Base-by-base conservation (phyloP, 2,329 filamentous ascomycete species). In the Hymenoscyphus fructigenus region DNA sequence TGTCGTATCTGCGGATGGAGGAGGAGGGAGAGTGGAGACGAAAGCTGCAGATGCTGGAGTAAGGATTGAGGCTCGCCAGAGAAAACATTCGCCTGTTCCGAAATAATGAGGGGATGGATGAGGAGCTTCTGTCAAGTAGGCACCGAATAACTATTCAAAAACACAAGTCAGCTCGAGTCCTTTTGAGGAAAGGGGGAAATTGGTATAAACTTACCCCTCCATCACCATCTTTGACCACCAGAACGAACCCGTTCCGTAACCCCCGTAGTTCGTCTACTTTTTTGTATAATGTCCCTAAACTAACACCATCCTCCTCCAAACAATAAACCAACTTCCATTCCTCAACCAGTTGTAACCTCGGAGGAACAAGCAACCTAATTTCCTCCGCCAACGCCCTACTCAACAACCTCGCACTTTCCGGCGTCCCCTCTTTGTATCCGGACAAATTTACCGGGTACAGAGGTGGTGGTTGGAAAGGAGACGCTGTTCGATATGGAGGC, bases 71-170 rank as follows among this genome's bases (percentile, higher is more conserved):
- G 91, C 90, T 58, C 91, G 87, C 92, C 92, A 96, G 68, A 96
- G 85, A 77, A 96, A 99, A 78, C 94, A 98, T 78, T 99, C 95
- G 73, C 95, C 95, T 14, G 92, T 97, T 73, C 95, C 95, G 77
- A 91, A 99, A 81, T 97, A 99, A 68, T 93, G 91, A 2, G 92
- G 80, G 1, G 87, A 82, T 0, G 92, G 91, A 71, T 90, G 91
- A 12, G 94, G 93, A 60, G 91, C 84, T 76, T 99, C 94, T 61
- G 92, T 96, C 62, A 98, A 86, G 77, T 98, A 98, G 61, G 93
- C 93, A 74, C 95, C 95, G 76, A 99, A 99, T 53, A 92, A 85
- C 85, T 89, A 68, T 57, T 28, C 50, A 5, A 3, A 15, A 50
- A 32, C 41, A 50, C 60, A 41, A 65, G 59, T 50, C 17, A 59